Evolutionary conservation across 495 filamentous ascomycete species (phyloP).

Genomic region (Penicillium longicatenatum): DNA sequence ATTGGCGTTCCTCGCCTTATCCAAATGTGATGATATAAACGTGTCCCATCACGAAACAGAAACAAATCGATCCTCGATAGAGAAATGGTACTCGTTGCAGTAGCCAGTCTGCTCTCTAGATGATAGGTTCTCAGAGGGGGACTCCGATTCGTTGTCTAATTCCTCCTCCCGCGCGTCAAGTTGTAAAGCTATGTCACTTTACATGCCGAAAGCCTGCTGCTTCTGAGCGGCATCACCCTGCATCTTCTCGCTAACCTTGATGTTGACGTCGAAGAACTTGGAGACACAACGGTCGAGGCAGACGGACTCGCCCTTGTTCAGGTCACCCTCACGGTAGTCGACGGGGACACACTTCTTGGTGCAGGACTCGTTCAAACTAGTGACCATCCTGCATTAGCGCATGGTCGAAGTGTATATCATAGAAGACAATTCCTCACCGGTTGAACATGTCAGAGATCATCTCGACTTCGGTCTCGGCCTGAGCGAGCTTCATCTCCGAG

Average conservation of each 20-base stretch:
- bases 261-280: conserved; percentile 98
- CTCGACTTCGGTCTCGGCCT: conserved; percentile 88
- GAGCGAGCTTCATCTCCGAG: conserved; percentile 92
- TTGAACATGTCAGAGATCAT: conserved; percentile 97
- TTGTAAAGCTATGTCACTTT: conserved; percentile 24
- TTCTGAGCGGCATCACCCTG: conserved; percentile 61
- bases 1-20: conserved; percentile 19
- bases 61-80: conserved; percentile 5
- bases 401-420: not conserved
- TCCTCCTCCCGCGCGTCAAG: not conserved
- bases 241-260: conserved; percentile 88
- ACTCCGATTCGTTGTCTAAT: not conserved
- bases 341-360: conserved; percentile 86
- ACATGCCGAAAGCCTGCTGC: conserved; percentile 57
- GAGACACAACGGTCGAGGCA: conserved; percentile 94
- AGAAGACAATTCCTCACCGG: conserved; percentile 57
- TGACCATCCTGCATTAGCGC: not conserved
- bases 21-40: conserved; percentile 28
- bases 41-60: conserved; percentile 22
- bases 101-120: conserved; percentile 5
- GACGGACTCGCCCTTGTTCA: conserved; percentile 97
- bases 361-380: conserved; percentile 85
- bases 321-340: conserved; percentile 89
- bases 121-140: not conserved
- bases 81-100: not conserved